Conservation (phyloP, 2,329 filamentous ascomycete genomes). For the Meredithiella fracta region DNA sequence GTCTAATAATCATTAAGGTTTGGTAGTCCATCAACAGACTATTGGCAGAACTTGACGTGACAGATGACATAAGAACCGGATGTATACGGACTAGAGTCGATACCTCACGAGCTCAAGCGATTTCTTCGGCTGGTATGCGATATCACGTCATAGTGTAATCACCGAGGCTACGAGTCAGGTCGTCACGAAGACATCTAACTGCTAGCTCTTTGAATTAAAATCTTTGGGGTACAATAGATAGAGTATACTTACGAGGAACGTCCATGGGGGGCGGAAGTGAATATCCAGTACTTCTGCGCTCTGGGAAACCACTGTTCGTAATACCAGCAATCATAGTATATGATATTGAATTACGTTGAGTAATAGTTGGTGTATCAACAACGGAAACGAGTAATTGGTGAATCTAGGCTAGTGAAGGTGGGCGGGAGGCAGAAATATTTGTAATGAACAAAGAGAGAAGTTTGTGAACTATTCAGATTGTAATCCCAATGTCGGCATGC, state of each 20-base stretch:
- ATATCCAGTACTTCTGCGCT: conserved; percentile 16
- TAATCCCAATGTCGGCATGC: too few relatives aligned
- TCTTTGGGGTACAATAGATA: not conserved
- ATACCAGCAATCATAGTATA: conserved; percentile 5
- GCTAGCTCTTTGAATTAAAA: not conserved
- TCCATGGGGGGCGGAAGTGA: conserved; percentile 17
- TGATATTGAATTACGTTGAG: not conserved
- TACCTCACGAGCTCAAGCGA: too few relatives aligned
- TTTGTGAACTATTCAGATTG: too few relatives aligned
- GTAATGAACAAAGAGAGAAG: not conserved
- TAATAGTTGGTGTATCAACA: not conserved
- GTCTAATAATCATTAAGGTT: not conserved
- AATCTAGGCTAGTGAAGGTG: not conserved
- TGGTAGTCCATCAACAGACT: not conserved
- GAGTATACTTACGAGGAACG: conserved; percentile 20
- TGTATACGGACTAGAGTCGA: too few relatives aligned
- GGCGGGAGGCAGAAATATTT: not conserved
- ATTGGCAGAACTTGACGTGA: not conserved
- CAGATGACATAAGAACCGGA: too few relatives aligned
- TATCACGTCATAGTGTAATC: not conserved
- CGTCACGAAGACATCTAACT: not conserved
- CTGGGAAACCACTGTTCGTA: conserved; percentile 11
- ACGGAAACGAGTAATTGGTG: not conserved
- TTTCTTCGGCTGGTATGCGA: not conserved
- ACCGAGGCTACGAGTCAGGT: not conserved